Base-by-base conservation (phyloP, 2,329 filamentous ascomycete species). In the Paraphaeosphaeria minitans region DNA sequence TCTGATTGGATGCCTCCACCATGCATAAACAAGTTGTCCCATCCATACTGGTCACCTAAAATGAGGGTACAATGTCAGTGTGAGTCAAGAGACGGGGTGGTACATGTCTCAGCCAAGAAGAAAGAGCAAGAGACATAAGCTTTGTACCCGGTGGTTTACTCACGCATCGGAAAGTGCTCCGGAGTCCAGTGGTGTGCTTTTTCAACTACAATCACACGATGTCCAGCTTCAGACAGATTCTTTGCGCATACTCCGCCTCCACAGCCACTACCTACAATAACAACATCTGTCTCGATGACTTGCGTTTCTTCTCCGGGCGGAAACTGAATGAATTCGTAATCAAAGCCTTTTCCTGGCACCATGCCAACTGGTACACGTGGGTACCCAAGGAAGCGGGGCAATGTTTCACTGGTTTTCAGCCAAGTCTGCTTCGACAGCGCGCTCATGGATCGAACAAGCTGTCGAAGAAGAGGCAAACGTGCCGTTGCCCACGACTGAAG, bases 241-340 rank as follows among this genome's bases (percentile, higher is more conserved):
- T 93, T 93, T 24, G 93, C 93, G 37, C 84, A 86, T 0, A 97
- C 92, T 10, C 84, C 91, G 42, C 91, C 93, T 62, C 93, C 93
- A 67, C 91, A 96, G 29, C 93, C 93, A 39, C 91, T 95, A 2
- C 93, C 93, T 21, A 97, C 84, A 58, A 97, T 87, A 42, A 96
- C 86, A 0, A 96, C 87, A 74, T 97, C 94, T 0, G 90, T 89
- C 55, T 92, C 86, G 41, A 96, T 79, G 3, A 83, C 82, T 62
- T 88, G 86, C 0, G 85, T 80, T 4, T 81, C 71, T 8, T 79
- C 71, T 0, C 81, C 80, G 0, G 84, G 79, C 1, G 84, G 83
- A 21, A 89, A 80, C 68, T 90, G 87, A 47, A 89, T 69, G 66
- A 91, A 91, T 0, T 81, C 73, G 69, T 84, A 91, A 37, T 84